A percentile compares a stretch with the other conserved stretches of the same genome.
These are phyloP conservation scores for Leishmania arabica DNA, from an alignment of 208 protist species.

Conservation along the genomic window DNA sequence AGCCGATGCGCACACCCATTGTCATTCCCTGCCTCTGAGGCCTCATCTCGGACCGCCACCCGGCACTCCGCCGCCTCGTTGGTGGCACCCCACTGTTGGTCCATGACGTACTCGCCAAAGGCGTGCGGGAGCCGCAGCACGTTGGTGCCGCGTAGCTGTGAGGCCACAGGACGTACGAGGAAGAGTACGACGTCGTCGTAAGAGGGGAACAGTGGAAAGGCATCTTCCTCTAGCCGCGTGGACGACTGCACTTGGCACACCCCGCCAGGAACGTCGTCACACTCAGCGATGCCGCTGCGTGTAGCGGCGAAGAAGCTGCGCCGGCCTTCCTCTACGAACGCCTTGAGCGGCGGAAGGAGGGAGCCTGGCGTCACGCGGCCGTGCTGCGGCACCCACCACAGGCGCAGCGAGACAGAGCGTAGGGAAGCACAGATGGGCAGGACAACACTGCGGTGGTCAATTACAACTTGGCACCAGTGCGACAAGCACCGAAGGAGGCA, in stretches of 20 bases:
- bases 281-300: neutral
- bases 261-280: neutral
- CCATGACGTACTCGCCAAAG: neutral
- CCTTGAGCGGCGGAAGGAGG: constrained; percentile 47
- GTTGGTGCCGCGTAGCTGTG: constrained; percentile 39
- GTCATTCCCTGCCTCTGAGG: neutral
- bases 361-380: constrained; percentile 48
- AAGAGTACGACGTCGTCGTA: constrained; percentile 49
- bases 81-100: neutral
- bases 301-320: neutral
- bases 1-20: neutral
- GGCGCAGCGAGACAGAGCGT: constrained; percentile 39
- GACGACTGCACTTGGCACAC: neutral
- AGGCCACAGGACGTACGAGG: constrained; percentile 45
- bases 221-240: neutral
- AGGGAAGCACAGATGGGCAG: constrained; percentile 55
- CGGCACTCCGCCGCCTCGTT: neutral
- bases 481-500: constrained; percentile 28
- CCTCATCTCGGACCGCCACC: neutral
- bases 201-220: constrained; percentile 29
- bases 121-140: constrained; percentile 21
- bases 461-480: constrained; percentile 12
- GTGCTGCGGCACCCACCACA: constrained; percentile 64
- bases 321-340: constrained; percentile 42
- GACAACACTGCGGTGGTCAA: constrained; percentile 4